These are phyloP conservation scores for Malassezia restricta DNA, from an alignment of 1,284 basidiomycete genomes.

Conservation along the genomic window DNA sequence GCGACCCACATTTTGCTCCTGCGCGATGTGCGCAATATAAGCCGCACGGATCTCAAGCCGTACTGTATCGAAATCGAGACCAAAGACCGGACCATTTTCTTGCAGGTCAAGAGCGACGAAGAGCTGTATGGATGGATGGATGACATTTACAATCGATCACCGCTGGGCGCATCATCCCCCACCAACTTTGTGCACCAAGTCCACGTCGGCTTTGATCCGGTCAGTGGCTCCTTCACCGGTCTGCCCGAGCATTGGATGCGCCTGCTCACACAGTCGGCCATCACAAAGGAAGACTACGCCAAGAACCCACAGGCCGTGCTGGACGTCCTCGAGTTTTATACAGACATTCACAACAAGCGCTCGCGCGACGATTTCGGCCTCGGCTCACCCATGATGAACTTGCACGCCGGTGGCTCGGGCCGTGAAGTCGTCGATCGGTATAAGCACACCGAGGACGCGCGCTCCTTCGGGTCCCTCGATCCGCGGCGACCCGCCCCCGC, in stretches of 20 bases:
- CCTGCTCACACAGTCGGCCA: conserved; percentile 84
- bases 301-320: conserved; percentile 93
- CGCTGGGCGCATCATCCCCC: conserved; percentile 78
- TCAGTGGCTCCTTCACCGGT: conserved; percentile 85
- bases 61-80: conserved; percentile 69
- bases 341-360: conserved; percentile 78
- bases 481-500: conserved; percentile 6
- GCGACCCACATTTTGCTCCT: conserved; percentile 59
- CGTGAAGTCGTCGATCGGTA: conserved; percentile 10
- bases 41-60: conserved; percentile 80
- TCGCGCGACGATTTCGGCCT: conserved; percentile 59
- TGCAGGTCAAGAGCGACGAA: conserved; percentile 82
- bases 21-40: conserved; percentile 70
- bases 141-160: conserved; percentile 82
- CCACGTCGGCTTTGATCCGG: conserved; percentile 91
- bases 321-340: conserved; percentile 96
- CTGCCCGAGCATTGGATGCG: conserved; percentile 95
- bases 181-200: conserved; percentile 97
- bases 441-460: conserved; percentile 14
- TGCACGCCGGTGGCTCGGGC: conserved; percentile 31
- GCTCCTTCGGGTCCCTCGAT: conserved; percentile 1
- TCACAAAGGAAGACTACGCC: conserved; percentile 93
- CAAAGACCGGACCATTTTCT: conserved; percentile 61
- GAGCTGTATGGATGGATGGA: conserved; percentile 95
- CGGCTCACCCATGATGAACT: conserved; percentile 41